Evolutionary conservation across 23 red algal species (phyloP), one percentile per base, ranked within the genome.

Genomic region (Gracilaria caudata): DNA sequence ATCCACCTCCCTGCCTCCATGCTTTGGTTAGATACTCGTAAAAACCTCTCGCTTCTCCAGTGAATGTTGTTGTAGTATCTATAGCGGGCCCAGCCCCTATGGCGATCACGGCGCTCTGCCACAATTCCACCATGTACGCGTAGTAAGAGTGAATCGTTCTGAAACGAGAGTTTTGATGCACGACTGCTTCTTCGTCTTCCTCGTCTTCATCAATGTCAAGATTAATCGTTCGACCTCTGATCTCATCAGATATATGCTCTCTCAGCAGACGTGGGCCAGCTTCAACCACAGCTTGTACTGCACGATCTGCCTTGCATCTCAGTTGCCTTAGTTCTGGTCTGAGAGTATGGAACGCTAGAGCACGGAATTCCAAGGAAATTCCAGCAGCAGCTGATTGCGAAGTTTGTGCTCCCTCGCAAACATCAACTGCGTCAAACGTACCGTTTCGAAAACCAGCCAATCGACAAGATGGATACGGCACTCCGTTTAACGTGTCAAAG

Each of bases 21-120:
- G 79, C 70, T 37, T 94, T 94, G 6, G 84, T 68, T 28, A 94
- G 61, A 73, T 94, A 94, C 68, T 94, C 91, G 35, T 84, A 94
- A 56, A 80, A 94, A 29, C 81, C 83, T 37, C 78, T 76, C 41
- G 81, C 91, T 21, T 58, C 39, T 26, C 60, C 64, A 14, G 81
- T 71, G 43, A 86, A 86, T 7, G 82, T 86, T 11, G 61, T 30
- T 32, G 65, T 86, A 0, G 61, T 86, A 30, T 86, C 82, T 14
- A 86, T 46, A 24, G 65, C 66, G 0, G 82, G 82, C 16, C 82
- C 82, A 19, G 82, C 82, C 5, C 82, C 82, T 49, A 86, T 68
- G 9, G 82, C 65, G 19, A 40, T 38, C 10, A 86, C 64, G 0
- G 82, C 82, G 29, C 64, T 68, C 37, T 86, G 82, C 82, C 82